Base-by-base conservation (phyloP, 1,284 basidiomycete species). In the Cryptococcus floricola region DNA sequence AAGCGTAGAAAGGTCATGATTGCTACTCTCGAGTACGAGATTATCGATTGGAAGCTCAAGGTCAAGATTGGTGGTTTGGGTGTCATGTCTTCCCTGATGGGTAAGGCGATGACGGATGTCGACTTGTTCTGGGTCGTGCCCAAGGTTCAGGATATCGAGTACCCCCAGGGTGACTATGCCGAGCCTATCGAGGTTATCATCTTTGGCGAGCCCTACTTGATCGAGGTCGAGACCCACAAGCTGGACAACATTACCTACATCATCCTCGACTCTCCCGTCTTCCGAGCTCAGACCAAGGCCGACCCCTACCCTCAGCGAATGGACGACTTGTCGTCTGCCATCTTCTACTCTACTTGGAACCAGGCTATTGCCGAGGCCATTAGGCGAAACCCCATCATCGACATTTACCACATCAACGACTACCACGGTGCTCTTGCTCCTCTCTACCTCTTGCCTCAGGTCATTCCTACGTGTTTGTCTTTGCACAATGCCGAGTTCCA, bases 271-370 rank as follows among this genome's bases (percentile, higher is more conserved):
- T 89, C 87, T 65, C 91, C 91, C 48, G 91, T 95, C 31, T 95
- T 95, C 84, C 87, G 91, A 54, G 91, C 91, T 4, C 91, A 94
- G 76, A 94, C 91, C 31, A 94, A 94, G 76, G 81, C 91, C 0
- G 91, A 94, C 70, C 91, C 91, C 7, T 94, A 95, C 76, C 91
- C 91, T 34, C 88, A 90, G 67, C 89, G 91, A 67, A 95, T 95
- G 91, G 91, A 95, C 74, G 91, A 95, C 73, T 81, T 95, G 57
- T 89, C 87, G 66, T 94, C 91, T 16, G 91, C 91, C 38, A 94
- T 94, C 73, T 95, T 94, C 81, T 94, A 95, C 77, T 94, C 91
- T 53, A 93, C 91, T 23, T 95, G 91, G 91, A 95, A 95, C 70
- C 91, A 95, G 77, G 90, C 91, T 54, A 91, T 95, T 62, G 90